These are phyloP conservation scores for Boletus pseudopeckii DNA, from an alignment of 768 basidiomycete genomes.

Conservation along the genomic window DNA sequence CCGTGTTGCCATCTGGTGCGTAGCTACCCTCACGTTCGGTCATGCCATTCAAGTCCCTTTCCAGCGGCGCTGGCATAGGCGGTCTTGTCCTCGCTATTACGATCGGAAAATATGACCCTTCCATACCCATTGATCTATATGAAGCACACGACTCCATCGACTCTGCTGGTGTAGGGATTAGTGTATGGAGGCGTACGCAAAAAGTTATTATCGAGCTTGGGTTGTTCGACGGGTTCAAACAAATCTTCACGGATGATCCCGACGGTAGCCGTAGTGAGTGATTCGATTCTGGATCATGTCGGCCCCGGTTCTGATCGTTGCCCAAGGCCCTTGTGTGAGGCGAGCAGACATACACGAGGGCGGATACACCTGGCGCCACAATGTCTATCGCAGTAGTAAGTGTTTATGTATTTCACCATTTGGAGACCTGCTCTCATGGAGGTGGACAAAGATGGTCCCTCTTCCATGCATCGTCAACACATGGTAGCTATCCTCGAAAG, in stretches of 20 bases:
- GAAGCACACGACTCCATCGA: conserved; percentile 41
- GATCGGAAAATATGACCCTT: conserved; percentile 30
- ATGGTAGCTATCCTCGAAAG: conserved; percentile 18
- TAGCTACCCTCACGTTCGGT: too few species aligned
- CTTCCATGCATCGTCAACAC: conserved; percentile 21
- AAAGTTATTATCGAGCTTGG: conserved; percentile 41
- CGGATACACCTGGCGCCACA: conserved; percentile 28
- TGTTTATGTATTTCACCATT: too few species aligned
- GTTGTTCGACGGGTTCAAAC: conserved; percentile 33
- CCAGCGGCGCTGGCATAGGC: conserved; percentile 40
- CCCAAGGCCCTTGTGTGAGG: conserved; percentile 5
- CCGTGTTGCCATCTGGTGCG: conserved; percentile 23
- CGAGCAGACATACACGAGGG: conserved; percentile 32
- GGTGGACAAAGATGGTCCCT: neutral
- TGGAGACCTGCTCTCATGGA: neutral
- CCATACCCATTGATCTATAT: conserved; percentile 40
- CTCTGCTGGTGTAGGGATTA: conserved; percentile 40
- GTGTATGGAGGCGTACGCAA: conserved; percentile 46
- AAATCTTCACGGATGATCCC: conserved; percentile 11
- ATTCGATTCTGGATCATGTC: neutral
- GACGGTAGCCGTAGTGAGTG: conserved; percentile 13
- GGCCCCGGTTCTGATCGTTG: conserved; percentile 19
- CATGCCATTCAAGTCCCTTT: neutral
- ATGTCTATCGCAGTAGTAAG: conserved; percentile 19
- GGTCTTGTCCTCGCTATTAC: conserved; percentile 42